These are phyloP conservation scores for Candida maris DNA, from an alignment of 805 yeast genomes.

Conservation along the genomic window DNA sequence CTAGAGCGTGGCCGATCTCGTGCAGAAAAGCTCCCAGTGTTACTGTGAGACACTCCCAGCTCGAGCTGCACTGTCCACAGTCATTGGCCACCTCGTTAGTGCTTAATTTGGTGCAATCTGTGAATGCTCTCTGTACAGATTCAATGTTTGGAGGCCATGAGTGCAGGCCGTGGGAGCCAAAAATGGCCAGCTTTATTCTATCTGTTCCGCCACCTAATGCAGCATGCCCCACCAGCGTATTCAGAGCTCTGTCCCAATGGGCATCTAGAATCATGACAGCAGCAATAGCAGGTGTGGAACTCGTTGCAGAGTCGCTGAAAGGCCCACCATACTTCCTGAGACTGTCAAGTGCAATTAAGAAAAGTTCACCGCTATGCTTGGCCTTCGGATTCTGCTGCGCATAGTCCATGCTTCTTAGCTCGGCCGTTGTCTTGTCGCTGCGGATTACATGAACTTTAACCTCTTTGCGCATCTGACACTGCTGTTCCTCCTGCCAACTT, in stretches of 20 bases:
- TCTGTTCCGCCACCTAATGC: slow-evolving; percentile 89
- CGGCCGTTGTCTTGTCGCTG: slow-evolving; percentile 61
- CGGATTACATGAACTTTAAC: slow-evolving; percentile 78
- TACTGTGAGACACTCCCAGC: slow-evolving; percentile 86
- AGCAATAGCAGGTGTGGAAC: slow-evolving; percentile 59
- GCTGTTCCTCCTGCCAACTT: slow-evolving; percentile 37
- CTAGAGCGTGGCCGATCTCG: slow-evolving; percentile 87
- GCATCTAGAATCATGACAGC: slow-evolving; percentile 85
- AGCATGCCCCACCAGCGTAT: slow-evolving; percentile 78
- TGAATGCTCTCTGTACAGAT: slow-evolving; percentile 60
- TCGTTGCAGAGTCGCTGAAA: slow-evolving; percentile 34
- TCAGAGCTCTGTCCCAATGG: slow-evolving; percentile 64
- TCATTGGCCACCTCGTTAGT: slow-evolving; percentile 85
- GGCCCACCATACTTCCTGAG: slow-evolving; percentile 54
- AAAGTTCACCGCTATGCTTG: slow-evolving; percentile 68
- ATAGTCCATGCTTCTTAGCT: slow-evolving; percentile 69
- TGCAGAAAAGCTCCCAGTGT: slow-evolving; percentile 94
- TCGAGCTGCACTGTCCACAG: slow-evolving; percentile 73
- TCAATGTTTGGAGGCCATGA: slow-evolving; percentile 90
- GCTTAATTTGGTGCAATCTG: slow-evolving; percentile 66
- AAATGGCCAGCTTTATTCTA: slow-evolving; percentile 73
- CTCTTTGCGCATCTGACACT: slow-evolving; percentile 37
- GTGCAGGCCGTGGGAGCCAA: slow-evolving; percentile 89
- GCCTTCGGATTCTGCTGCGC: slow-evolving; percentile 88
- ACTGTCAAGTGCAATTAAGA: slow-evolving; percentile 76